Base-by-base conservation (phyloP, 345 rosid species). In the Dipteronia sinensis region DNA sequence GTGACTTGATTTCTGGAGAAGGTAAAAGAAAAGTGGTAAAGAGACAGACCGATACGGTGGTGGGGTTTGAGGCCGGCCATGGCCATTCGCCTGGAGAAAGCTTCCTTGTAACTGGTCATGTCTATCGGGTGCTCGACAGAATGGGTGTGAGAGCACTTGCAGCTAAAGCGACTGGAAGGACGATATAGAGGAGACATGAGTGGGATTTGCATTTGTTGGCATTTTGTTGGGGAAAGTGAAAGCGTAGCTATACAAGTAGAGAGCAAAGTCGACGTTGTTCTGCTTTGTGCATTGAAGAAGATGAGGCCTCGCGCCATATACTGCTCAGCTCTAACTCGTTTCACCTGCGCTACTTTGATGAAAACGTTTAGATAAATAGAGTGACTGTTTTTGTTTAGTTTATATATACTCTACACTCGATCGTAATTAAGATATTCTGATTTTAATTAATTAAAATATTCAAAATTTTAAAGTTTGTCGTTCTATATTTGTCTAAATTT, bases 31-130 rank as follows among this genome's bases (percentile, higher is more conserved):
- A 53, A 63, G 29, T 7, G 4, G 29, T 19, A 65, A 64, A 62
- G 73, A 29, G n/a, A 69, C 90, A 80, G 77, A 92, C 97, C 97
- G 53, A 93, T 85, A 11, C 90, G 93, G 86, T 93, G 94, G 74
- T 93, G 91, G 62, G 91, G 94, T 78, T 89, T 86, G 84, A 96
- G 93, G 29, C 98, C 98, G 1, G 97, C 94, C 89, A 90, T 87
- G 40, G 88, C 88, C 97, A 95, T 95, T 66, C 90, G 79, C 76
- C 78, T 79, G 77, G 86, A 86, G 89, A 95, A 95, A 82, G 83
- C 74, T 69, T 90, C 88, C 65, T 78, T 83, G 64, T 90, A 89
- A 31, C 10, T 77, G 7, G 86, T 71, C 73, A 83, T 76, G 78
- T 81, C 86, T 7, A 76, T 67, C 0, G 82, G 74, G 58, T 62